Conservation (phyloP, 805 yeast genomes). For the Clavispora santaluciae region DNA sequence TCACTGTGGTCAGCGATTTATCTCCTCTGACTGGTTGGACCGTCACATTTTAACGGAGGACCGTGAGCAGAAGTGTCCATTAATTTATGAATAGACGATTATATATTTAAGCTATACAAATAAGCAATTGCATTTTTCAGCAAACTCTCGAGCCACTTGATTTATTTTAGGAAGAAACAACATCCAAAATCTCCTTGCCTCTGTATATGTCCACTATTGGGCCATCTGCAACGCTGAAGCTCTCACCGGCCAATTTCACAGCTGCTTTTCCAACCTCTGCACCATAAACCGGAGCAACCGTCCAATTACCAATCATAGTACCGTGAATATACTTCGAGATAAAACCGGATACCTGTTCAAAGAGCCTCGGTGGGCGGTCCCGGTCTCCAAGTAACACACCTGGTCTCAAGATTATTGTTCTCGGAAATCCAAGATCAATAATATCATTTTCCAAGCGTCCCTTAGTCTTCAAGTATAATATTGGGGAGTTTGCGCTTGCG, state of each 20-base stretch:
- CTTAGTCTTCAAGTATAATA: slow-evolving; percentile 63
- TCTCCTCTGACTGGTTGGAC: slow-evolving; percentile 34
- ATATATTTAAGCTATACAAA: neutral
- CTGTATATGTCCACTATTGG: slow-evolving; percentile 21
- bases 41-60: slow-evolving; percentile 29
- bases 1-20: slow-evolving; percentile 32
- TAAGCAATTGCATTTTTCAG: no score
- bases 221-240: slow-evolving; percentile 8
- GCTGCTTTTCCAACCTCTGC: slow-evolving; percentile 64
- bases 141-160: no score
- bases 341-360: neutral
- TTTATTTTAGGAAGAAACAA: no score
- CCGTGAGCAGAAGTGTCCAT: slow-evolving; percentile 17
- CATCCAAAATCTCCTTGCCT: slow-evolving; percentile 16
- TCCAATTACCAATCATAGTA: slow-evolving; percentile 10
- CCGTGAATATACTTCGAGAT: slow-evolving; percentile 12
- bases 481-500: slow-evolving; percentile 53
- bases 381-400: slow-evolving; percentile 70
- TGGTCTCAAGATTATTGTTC: slow-evolving; percentile 72
- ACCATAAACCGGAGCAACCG: slow-evolving; percentile 46
- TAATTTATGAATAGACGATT: slow-evolving; percentile 2
- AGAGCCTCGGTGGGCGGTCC: slow-evolving; percentile 34
- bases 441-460: slow-evolving; percentile 74
- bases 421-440: slow-evolving; percentile 56
- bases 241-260: slow-evolving; percentile 31